Conservation (phyloP, 2,329 filamentous ascomycete species). For the Graphilbum fragrans region DNA sequence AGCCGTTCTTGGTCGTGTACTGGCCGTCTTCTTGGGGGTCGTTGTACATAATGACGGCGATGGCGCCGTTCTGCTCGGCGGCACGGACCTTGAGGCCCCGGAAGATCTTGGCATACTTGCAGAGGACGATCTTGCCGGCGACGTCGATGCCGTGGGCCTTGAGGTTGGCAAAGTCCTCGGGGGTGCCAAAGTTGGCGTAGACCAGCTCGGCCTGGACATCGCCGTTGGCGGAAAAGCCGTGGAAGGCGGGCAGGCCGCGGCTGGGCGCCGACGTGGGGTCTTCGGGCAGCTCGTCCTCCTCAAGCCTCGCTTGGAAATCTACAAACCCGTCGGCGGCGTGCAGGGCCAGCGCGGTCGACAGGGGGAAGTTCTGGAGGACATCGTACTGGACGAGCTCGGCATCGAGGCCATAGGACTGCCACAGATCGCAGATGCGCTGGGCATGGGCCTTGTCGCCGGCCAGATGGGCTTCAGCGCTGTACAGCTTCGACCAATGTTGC, state of each 20-base stretch:
- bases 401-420: background rate
- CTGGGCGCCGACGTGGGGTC: background rate
- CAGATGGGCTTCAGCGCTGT: too few species aligned
- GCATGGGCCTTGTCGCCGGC: slow-evolving; percentile 4
- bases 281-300: slow-evolving; percentile 1
- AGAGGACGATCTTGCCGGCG: background rate
- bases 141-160: background rate
- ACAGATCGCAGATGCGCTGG: background rate
- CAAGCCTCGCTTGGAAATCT: background rate
- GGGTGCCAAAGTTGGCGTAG: slow-evolving; percentile 1
- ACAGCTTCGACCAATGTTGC: too few species aligned
- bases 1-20: background rate
- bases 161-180: background rate
- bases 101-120: slow-evolving; percentile 1
- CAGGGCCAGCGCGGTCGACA: background rate
- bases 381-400: background rate
- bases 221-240: slow-evolving; percentile 1
- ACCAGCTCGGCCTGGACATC: background rate
- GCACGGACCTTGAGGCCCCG: background rate
- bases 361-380: background rate
- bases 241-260: background rate
- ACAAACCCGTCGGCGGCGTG: background rate
- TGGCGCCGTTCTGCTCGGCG: background rate
- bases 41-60: slow-evolving; percentile 1
- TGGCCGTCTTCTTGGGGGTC: slow-evolving; percentile 1